phyloP scores from a whole-genome alignment of 495 filamentous ascomycete genomes.

The Pyrenula massariospora region DNA sequence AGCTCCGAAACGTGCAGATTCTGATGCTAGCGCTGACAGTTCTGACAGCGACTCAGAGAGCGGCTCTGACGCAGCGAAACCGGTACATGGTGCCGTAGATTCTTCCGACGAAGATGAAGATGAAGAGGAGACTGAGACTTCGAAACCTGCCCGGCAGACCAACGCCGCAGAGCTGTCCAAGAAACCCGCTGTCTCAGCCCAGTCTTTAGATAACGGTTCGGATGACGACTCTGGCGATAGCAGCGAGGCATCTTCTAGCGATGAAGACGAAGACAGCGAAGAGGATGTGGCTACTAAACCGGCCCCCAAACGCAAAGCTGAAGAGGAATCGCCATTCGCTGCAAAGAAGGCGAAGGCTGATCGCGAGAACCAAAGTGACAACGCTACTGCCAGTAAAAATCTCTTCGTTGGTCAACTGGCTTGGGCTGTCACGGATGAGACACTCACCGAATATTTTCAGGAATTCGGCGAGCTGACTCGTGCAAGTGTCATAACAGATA shows the following conservation, averaged over 20 bases:
- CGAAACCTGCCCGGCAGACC: conserved; percentile 24
- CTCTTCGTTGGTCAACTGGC: conserved; percentile 91
- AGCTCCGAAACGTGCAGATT: conserved; percentile 11
- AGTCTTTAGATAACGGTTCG: conserved; percentile 7
- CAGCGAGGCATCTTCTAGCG: conserved; percentile 42
- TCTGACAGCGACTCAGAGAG: conserved; percentile 9
- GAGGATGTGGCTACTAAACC: conserved; percentile 24
- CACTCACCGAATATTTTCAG: conserved; percentile 78
- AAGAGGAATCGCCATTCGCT: conserved; percentile 45
- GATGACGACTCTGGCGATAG: conserved; percentile 21
- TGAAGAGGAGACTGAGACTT: conserved; percentile 35
- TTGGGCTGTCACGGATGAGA: conserved; percentile 90
- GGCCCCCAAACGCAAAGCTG: conserved; percentile 76
- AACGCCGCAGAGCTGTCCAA: conserved; percentile 27
- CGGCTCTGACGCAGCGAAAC: conserved; percentile 5
- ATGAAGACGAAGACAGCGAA: conserved; percentile 33
- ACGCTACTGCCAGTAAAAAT: conserved; percentile 39
- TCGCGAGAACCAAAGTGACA: conserved; percentile 34
- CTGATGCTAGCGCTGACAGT: conserved; percentile 8
- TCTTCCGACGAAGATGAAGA: conserved; percentile 15
- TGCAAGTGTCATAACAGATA: conserved; percentile 75
- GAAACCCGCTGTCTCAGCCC: neutral
- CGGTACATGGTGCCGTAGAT: neutral
- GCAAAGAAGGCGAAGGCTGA: conserved; percentile 82
- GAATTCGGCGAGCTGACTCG: conserved; percentile 65